Conservation (phyloP, 2,329 filamentous ascomycete genomes). For the Nigrospora sphaerica region DNA sequence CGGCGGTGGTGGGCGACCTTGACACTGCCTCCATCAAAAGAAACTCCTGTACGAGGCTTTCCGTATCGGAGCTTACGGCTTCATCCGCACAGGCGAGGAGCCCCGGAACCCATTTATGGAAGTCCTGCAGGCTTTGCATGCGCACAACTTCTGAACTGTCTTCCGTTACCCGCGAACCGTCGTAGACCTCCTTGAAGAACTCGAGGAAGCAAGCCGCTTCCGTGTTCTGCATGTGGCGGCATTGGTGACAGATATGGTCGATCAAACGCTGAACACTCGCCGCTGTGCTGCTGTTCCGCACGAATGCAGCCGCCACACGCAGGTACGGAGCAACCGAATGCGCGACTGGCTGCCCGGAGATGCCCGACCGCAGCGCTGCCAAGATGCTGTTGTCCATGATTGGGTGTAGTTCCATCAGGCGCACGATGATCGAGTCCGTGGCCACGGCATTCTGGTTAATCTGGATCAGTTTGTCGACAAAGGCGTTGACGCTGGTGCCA, state of each 20-base stretch:
- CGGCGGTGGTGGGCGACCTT: no score
- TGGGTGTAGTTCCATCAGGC: slow-evolving; percentile 46
- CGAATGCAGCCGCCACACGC: slow-evolving; percentile 48
- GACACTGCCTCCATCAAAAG: slow-evolving; percentile 30
- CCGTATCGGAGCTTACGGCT: slow-evolving; percentile 31
- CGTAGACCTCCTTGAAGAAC: slow-evolving; percentile 30
- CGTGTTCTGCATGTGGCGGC: slow-evolving; percentile 32
- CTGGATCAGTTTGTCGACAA: slow-evolving; percentile 59
- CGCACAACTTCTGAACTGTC: slow-evolving; percentile 18
- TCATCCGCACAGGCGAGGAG: slow-evolving; percentile 40
- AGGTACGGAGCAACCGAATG: slow-evolving; percentile 49
- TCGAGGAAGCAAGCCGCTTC: slow-evolving; percentile 43
- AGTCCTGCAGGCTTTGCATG: slow-evolving; percentile 19
- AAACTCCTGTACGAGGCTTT: slow-evolving; percentile 34
- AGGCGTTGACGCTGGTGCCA: slow-evolving; percentile 35
- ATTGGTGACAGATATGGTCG: slow-evolving; percentile 35
- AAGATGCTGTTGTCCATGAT: slow-evolving; percentile 45
- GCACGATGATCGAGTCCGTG: slow-evolving; percentile 49
- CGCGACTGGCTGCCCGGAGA: slow-evolving; percentile 41
- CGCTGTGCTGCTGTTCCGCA: slow-evolving; percentile 29
- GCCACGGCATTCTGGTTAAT: slow-evolving; percentile 49
- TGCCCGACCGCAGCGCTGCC: slow-evolving; percentile 43
- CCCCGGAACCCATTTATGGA: slow-evolving; percentile 43
- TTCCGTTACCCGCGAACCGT: slow-evolving; percentile 20
- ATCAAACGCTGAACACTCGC: slow-evolving; percentile 31